Evolutionary conservation across 495 filamentous ascomycete genomes (phyloP).

Genomic region (Podospora australis): DNA sequence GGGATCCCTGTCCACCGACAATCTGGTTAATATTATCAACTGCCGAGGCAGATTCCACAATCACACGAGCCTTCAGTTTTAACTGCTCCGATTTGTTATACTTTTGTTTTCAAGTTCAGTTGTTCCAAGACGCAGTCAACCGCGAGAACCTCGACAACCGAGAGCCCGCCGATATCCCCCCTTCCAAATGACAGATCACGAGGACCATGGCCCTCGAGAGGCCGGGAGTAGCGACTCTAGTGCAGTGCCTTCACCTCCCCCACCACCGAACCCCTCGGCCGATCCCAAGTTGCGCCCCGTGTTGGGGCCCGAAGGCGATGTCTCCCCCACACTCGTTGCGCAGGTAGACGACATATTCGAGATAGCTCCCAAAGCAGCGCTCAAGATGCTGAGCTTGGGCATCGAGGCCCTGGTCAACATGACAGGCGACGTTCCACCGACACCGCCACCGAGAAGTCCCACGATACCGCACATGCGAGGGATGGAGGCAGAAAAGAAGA

Average conservation of each 20-base stretch:
- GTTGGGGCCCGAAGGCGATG: conserved; percentile 13
- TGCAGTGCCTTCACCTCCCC: conserved; percentile 32
- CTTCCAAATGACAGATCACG: background rate
- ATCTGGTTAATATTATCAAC: too few relatives aligned
- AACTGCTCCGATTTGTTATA: too few relatives aligned
- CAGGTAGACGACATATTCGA: conserved; percentile 58
- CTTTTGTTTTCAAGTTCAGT: too few relatives aligned
- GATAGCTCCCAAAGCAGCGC: conserved; percentile 64
- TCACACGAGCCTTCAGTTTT: too few relatives aligned
- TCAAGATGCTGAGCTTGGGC: conserved; percentile 67
- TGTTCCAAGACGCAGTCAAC: too few relatives aligned
- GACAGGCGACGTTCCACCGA: conserved; percentile 69
- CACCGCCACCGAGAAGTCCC: conserved; percentile 56
- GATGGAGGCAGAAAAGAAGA: conserved; percentile 53
- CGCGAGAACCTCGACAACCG: too few relatives aligned
- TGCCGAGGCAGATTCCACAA: too few relatives aligned
- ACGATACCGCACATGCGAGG: conserved; percentile 55
- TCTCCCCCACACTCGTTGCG: conserved; percentile 25
- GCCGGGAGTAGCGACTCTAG: conserved; percentile 17
- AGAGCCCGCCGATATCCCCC: too few relatives aligned
- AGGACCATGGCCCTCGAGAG: conserved; percentile 1
- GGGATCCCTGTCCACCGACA: too few relatives aligned
- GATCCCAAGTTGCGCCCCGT: conserved; percentile 36
- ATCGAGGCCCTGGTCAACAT: conserved; percentile 66
- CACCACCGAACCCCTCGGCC: conserved; percentile 42